These are phyloP conservation scores for Plantago major DNA, from an alignment of 257 asterid genomes.

Conservation along the genomic window DNA sequence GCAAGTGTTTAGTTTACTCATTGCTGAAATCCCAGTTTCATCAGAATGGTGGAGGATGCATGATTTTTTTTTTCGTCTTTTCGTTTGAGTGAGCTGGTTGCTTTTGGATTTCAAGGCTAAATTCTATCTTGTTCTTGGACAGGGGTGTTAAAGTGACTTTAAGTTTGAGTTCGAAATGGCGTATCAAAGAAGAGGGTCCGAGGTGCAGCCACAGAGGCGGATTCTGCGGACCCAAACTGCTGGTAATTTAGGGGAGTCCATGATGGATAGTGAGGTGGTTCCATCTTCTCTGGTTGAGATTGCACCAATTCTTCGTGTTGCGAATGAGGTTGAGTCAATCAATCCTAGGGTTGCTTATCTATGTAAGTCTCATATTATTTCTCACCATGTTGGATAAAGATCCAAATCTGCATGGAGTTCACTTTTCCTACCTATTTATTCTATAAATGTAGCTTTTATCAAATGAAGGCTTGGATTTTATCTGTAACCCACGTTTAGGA, in stretches of 20 bases:
- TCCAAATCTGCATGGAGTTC: constrained; percentile 10
- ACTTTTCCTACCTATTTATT: no score
- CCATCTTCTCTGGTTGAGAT: constrained; percentile 94
- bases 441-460: no score
- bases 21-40: no score
- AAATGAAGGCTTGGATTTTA: no score
- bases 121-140: no score
- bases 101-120: no score
- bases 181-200: constrained; percentile 82
- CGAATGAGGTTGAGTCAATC: constrained; percentile 90
- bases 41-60: no score
- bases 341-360: constrained; percentile 93
- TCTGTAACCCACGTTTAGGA: no score
- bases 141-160: constrained; percentile 31
- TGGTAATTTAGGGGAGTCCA: constrained; percentile 90
- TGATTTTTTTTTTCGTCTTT: background rate
- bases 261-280: constrained; percentile 98
- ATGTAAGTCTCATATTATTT: constrained; percentile 50
- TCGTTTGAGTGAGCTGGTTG: background rate
- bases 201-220: constrained; percentile 69
- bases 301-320: constrained; percentile 98
- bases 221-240: constrained; percentile 88
- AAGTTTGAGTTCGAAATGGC: constrained; percentile 56
- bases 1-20: no score
- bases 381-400: background rate